Evolutionary conservation across 1,284 basidiomycete species (phyloP).

Genomic region (Agroathelia rolfsii): DNA sequence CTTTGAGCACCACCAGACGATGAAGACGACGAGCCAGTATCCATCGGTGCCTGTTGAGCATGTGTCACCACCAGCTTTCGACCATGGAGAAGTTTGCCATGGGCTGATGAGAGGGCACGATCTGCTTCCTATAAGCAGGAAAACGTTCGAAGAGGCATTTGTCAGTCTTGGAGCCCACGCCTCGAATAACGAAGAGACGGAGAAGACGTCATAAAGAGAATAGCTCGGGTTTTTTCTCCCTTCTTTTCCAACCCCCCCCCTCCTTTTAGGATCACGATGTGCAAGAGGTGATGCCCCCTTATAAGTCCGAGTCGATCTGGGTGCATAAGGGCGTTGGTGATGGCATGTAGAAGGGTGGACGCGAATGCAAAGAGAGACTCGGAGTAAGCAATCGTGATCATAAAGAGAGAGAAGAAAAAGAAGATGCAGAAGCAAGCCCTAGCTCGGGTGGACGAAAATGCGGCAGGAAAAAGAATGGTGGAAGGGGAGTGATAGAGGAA

Average conservation of each 20-base stretch:
- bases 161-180: slow-evolving; percentile 14
- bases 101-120: slow-evolving; percentile 65
- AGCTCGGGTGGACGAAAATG: slow-evolving; percentile 41
- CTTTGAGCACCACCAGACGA: slow-evolving; percentile 23
- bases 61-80: slow-evolving; percentile 82
- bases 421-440: slow-evolving; percentile 12
- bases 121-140: slow-evolving; percentile 62
- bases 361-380: no score
- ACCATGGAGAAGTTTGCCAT: slow-evolving; percentile 79
- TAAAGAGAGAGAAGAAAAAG: no score
- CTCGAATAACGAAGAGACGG: slow-evolving; percentile 12
- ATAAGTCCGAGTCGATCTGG: no score
- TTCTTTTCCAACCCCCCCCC: slow-evolving; percentile 14
- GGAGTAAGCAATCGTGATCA: no score
- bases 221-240: no score
- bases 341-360: no score
- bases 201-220: slow-evolving; percentile 9
- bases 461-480: slow-evolving; percentile 2
- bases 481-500: slow-evolving; percentile 11
- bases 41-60: slow-evolving; percentile 70
- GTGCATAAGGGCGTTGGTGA: no score
- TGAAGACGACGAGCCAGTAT: slow-evolving; percentile 22
- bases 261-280: slow-evolving; percentile 9
- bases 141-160: no score
- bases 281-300: background rate